Base-by-base conservation (phyloP, 352 stramenopile species). In the Albugo laibachii region DNA sequence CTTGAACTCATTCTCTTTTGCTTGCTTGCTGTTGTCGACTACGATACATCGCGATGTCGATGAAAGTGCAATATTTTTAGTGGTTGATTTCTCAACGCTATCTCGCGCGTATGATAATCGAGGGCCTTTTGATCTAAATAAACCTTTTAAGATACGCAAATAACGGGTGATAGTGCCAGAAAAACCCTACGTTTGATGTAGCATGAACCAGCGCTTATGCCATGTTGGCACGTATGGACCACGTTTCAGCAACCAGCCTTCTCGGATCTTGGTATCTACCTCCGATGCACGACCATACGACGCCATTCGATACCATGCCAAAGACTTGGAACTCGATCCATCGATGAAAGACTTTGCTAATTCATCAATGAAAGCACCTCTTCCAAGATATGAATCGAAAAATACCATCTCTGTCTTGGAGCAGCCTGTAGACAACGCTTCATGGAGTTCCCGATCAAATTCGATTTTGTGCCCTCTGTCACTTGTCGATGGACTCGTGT, bases 231-330 rank as follows among this genome's bases (percentile, higher is more conserved):
- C 68, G 19, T 87, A 68, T 34, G 80, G 70, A 11, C 67, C 77
- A 11, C 69, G 68, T 56, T 91, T 91, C 37, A 76, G 59, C 40
- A 91, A 61, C 77, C 77, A 87, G 21, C 77, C 77, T 49, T 91
- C 70, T 13, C 70, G 69, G 40, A 80, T 54, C 2, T 53, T 1
- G 63, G 56, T 15, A 55, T 58, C 41, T 47, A 54, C n/a, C 57
- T 52, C 11, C 12, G 68, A 75, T 52, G 77, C 64, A 12, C 64
- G 62, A 41, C 75, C 61, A 53, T 75, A 66, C 15, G 69, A 75
- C 4, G 71, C 77, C 61, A 64, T 64, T n/a, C 70, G 66, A 55
- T 83, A 82, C 21, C 65, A 82, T 18, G 56, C 67, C 27, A 82
- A 53, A 14, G 72, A 80, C 40, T 77, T 77, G 14, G 57, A 58